Percentiles rank a stretch among this genome's conserved stretches.
phyloP scores from a whole-genome alignment of 257 asterid species.

The Perilla frutescens region DNA sequence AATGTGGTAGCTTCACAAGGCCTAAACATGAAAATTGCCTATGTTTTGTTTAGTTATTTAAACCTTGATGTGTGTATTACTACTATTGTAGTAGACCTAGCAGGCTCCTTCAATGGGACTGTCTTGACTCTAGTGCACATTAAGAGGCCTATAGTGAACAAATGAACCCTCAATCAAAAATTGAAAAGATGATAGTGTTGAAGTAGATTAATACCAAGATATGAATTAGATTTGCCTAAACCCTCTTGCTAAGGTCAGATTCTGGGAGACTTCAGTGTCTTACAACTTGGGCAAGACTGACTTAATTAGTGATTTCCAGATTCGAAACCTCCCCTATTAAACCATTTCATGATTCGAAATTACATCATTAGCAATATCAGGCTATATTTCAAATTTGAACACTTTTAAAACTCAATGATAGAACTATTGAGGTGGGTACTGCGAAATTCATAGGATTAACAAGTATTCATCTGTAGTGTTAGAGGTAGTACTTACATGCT shows the following conservation, averaged over 20 bases:
- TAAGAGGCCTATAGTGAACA: neutral
- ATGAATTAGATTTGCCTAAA: neutral
- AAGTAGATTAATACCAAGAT: neutral
- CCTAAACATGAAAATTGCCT: neutral
- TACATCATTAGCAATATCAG: neutral
- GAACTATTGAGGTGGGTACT: neutral
- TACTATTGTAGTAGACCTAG: neutral
- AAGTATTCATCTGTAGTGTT: neutral
- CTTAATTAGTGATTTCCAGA: neutral
- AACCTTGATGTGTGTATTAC: neutral
- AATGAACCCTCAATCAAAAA: neutral
- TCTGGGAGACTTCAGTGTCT: neutral
- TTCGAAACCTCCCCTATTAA: neutral
- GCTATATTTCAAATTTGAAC: neutral
- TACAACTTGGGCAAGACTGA: neutral
- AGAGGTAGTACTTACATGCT: neutral
- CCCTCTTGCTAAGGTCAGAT: neutral
- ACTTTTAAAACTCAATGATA: neutral
- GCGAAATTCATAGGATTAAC: neutral
- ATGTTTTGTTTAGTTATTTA: neutral
- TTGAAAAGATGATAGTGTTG: neutral
- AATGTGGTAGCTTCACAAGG: conserved; percentile 1
- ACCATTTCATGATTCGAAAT: neutral
- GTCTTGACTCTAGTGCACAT: neutral
- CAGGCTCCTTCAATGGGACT: neutral